Evolutionary conservation across 2,329 filamentous ascomycete genomes (phyloP).

Genomic region (Aureobasidium musti): DNA sequence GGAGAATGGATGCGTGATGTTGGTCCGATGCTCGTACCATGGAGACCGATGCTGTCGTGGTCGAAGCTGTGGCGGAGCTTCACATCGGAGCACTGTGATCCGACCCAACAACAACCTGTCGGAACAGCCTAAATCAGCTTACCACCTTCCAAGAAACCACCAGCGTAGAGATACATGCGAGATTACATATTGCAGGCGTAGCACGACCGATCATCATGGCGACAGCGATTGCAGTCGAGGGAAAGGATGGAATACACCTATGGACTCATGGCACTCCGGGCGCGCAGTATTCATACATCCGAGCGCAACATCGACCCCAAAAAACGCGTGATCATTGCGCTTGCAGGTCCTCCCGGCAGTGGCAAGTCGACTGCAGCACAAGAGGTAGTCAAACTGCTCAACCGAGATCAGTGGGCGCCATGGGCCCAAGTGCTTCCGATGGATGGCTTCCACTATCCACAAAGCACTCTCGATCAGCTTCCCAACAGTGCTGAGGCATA

Average conservation of each 20-base stretch:
- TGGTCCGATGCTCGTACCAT: too few species aligned
- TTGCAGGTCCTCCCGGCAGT: constrained; percentile 30
- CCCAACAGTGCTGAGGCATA: constrained; percentile 42
- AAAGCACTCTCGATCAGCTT: constrained; percentile 39
- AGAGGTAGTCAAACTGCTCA: neutral
- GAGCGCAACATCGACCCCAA: neutral
- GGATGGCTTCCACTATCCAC: constrained; percentile 45
- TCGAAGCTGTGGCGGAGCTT: too few species aligned
- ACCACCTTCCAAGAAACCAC: too few species aligned
- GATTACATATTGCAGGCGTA: too few species aligned
- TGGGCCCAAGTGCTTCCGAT: constrained; percentile 30
- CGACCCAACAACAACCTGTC: neutral
- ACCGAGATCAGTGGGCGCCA: neutral
- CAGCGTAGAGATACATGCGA: too few species aligned
- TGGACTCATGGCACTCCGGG: constrained; percentile 5
- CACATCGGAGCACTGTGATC: constrained; percentile 12
- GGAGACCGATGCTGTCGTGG: too few species aligned
- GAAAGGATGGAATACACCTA: constrained; percentile 3
- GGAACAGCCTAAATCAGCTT: too few species aligned
- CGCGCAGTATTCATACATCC: neutral
- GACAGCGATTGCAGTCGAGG: too few species aligned
- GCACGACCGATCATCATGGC: too few species aligned
- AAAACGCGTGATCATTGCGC: constrained; percentile 16
- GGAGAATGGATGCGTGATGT: too few species aligned
- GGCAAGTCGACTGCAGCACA: constrained; percentile 23